Evolutionary conservation across 768 basidiomycete genomes (phyloP).

Genomic region (Cyathus striatus): DNA sequence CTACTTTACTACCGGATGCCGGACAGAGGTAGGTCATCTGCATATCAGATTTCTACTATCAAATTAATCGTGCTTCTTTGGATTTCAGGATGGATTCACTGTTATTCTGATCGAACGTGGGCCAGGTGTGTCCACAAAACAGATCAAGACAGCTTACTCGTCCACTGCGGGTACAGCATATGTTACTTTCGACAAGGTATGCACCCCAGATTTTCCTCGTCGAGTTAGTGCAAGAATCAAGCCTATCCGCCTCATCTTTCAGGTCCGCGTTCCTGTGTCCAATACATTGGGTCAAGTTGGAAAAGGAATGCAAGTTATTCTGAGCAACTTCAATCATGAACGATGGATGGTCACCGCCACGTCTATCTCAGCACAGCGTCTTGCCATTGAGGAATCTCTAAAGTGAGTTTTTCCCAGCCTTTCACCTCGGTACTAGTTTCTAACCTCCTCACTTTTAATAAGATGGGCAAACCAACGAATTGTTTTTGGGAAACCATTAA

Average conservation of each 20-base stretch:
- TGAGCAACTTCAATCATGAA: slow-evolving; percentile 88
- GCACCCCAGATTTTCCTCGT: background rate
- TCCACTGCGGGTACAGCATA: slow-evolving; percentile 86
- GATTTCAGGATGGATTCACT: slow-evolving; percentile 56
- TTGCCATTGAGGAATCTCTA: slow-evolving; percentile 85
- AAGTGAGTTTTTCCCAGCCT: slow-evolving; percentile 42
- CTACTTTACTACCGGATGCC: slow-evolving; percentile 79
- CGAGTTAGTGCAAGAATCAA: background rate
- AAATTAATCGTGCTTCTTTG: background rate
- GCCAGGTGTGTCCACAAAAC: slow-evolving; percentile 74
- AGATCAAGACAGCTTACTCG: slow-evolving; percentile 92
- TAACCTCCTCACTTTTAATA: slow-evolving; percentile 3
- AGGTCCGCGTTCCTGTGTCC: slow-evolving; percentile 74
- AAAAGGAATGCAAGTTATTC: slow-evolving; percentile 75
- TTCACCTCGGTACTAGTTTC: background rate
- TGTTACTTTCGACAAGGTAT: slow-evolving; percentile 74
- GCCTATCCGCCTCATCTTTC: slow-evolving; percentile 10
- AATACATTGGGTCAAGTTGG: slow-evolving; percentile 88
- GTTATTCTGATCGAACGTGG: slow-evolving; percentile 73
- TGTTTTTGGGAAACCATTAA: slow-evolving; percentile 86
- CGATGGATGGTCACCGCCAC: slow-evolving; percentile 82
- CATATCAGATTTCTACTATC: background rate
- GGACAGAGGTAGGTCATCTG: slow-evolving; percentile 46
- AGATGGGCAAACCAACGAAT: slow-evolving; percentile 88
- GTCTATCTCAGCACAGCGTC: slow-evolving; percentile 69